Conservation (phyloP, 306 rosid genomes). For the Astragalus glycyphyllos region DNA sequence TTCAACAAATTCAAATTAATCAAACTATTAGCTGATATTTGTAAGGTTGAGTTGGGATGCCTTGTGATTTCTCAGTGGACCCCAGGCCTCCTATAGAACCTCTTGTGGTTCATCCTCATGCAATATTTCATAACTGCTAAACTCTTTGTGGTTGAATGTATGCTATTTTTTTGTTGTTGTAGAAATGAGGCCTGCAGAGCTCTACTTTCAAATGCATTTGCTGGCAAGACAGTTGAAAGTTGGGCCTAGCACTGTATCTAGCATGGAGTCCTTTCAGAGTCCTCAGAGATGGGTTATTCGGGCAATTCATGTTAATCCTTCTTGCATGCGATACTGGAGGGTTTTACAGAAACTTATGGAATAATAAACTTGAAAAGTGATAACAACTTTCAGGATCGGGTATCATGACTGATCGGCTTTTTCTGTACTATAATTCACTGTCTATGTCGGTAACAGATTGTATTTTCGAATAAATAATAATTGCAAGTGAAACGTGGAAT, state of each 20-base stretch:
- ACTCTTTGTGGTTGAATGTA: slow-evolving; percentile 18
- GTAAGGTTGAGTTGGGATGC: slow-evolving; percentile 30
- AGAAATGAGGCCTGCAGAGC: slow-evolving; percentile 88
- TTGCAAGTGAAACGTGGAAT: slow-evolving; percentile 9
- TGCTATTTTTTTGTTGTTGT: slow-evolving; percentile 20
- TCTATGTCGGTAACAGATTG: slow-evolving; percentile 16
- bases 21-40: slow-evolving; percentile 18
- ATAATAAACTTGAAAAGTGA: slow-evolving; percentile 28
- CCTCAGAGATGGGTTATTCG: slow-evolving; percentile 79
- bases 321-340: slow-evolving; percentile 84
- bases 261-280: slow-evolving; percentile 59
- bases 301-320: slow-evolving; percentile 83
- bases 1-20: slow-evolving; percentile 31
- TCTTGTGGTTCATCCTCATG: neutral
- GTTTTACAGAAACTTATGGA: slow-evolving; percentile 59
- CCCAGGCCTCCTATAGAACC: neutral
- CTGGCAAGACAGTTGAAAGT: slow-evolving; percentile 61
- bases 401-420: neutral
- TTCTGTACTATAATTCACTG: neutral
- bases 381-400: no score
- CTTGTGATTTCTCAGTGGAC: slow-evolving; percentile 10
- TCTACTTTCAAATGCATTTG: slow-evolving; percentile 90
- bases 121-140: neutral
- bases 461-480: neutral
- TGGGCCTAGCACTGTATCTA: slow-evolving; percentile 41